Evolutionary conservation across 495 filamentous ascomycete genomes (phyloP).

Genomic region (Sporormia fimetaria): DNA sequence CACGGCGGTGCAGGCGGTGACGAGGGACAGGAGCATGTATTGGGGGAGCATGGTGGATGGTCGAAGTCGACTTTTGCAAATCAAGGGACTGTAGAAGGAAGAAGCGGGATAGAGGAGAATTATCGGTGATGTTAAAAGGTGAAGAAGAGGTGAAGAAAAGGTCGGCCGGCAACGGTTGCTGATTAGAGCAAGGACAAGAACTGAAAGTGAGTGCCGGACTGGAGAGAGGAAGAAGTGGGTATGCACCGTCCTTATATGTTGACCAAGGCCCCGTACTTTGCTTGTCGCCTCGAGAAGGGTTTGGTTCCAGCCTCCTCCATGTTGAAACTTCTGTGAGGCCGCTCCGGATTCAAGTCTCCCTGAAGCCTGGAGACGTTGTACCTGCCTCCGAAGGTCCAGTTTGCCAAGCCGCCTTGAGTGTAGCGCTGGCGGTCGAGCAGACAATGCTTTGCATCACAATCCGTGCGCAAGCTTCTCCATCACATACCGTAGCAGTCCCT

Average conservation of each 20-base stretch:
- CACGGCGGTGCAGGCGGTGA: slow-evolving; percentile 32
- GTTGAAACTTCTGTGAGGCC: slow-evolving; percentile 28
- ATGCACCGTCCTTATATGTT: slow-evolving; percentile 10
- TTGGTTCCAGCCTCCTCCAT: slow-evolving; percentile 13
- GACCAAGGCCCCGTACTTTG: neutral
- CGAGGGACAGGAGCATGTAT: slow-evolving; percentile 19
- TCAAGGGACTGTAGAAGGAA: slow-evolving; percentile 1
- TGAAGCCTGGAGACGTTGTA: no score
- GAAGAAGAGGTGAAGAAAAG: slow-evolving; percentile 10
- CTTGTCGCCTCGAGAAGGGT: no score
- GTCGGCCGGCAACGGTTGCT: slow-evolving; percentile 20
- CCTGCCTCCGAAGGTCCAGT: no score
- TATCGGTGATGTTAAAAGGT: slow-evolving; percentile 14
- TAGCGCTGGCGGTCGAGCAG: no score
- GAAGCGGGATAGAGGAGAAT: slow-evolving; percentile 3
- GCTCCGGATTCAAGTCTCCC: no score
- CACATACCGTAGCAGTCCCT: no score
- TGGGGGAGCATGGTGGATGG: slow-evolving; percentile 26
- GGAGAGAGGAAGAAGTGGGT: slow-evolving; percentile 12
- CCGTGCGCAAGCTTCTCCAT: no score
- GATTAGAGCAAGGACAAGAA: slow-evolving; percentile 13
- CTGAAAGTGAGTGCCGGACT: slow-evolving; percentile 23
- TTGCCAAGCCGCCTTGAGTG: no score
- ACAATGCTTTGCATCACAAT: no score
- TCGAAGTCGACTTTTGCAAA: slow-evolving; percentile 10